Evolutionary conservation across 2,329 filamentous ascomycete species (phyloP).

Genomic region (Aspergillus japonicus): DNA sequence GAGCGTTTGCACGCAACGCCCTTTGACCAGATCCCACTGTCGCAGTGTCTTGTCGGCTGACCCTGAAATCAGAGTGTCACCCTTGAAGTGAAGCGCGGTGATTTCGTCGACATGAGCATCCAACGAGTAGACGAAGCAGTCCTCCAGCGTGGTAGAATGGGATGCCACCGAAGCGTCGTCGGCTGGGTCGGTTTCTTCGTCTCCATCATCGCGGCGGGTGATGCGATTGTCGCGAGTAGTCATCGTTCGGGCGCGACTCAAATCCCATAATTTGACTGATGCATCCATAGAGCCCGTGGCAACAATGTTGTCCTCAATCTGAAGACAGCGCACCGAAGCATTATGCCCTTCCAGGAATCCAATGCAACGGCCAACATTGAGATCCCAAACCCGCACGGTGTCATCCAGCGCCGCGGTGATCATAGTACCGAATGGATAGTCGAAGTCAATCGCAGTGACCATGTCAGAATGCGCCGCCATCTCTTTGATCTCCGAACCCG

Average conservation of each 20-base stretch:
- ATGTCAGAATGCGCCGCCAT: constrained; percentile 83
- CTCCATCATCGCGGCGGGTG: constrained; percentile 49
- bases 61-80: constrained; percentile 87
- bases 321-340: constrained; percentile 85
- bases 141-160: constrained; percentile 72
- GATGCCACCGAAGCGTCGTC: constrained; percentile 57
- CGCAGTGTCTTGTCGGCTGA: constrained; percentile 96
- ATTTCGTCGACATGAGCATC: constrained; percentile 91
- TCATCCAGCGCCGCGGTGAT: constrained; percentile 91
- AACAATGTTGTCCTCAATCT: constrained; percentile 93
- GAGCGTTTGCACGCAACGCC: constrained; percentile 94
- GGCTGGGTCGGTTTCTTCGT: constrained; percentile 35
- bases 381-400: constrained; percentile 91
- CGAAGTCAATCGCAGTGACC: constrained; percentile 90
- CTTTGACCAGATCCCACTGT: constrained; percentile 96
- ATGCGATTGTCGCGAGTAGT: constrained; percentile 62
- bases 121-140: constrained; percentile 85
- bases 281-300: constrained; percentile 94
- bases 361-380: constrained; percentile 89
- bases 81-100: constrained; percentile 86
- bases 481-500: constrained; percentile 83
- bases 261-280: constrained; percentile 90
- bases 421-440: constrained; percentile 94
- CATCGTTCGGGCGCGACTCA: constrained; percentile 83
- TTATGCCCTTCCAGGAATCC: constrained; percentile 90